Evolutionary conservation across 179 eudicot species (phyloP), one percentile per base, ranked within the genome.

Genomic region (Silene coronaria): DNA sequence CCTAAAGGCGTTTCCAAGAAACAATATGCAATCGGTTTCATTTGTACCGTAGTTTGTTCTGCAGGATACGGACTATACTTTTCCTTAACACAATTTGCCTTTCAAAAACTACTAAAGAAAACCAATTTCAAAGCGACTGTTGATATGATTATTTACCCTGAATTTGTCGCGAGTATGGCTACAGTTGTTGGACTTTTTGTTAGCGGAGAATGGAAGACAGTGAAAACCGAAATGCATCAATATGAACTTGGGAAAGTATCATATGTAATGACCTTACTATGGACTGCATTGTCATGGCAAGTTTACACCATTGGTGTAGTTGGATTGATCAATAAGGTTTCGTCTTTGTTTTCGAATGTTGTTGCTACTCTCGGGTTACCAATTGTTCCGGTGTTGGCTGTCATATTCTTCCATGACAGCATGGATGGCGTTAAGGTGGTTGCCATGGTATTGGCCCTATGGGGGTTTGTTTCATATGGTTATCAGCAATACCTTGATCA

Each of bases 331-430:
- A 81, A 82, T 19, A 80, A 87, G 74, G 86, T 91, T 2, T 91
- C 96, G 0, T 86, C 97, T 6, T 82, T 92, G 45, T 88, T 92
- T 64, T 85, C 94, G 1, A 91, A 88, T 66, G 92, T 87, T 1
- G 74, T 86, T 16, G 70, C 86, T 22, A 82, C 88, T 30, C 23
- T 84, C 1, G 88, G 86, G 14, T 38, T 87, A 75, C 91, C 90
- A 0, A 70, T 88, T 32, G 78, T 79, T 62, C 89, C 91, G 0
- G 80, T 87, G 27, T 70, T 81, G 2, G 87, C 90, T 4, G 87
- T 82, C 27, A 19, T 84, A 24, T 74, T 88, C 61, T 87, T 87
- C 46, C 86, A 79, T 13, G 91, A 88, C 14, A 59, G 70, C 38
- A 85, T 89, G 92, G 77, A 78, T 67, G 89, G 90, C 21, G 61